Percentiles rank a stretch among this genome's conserved stretches.
These are phyloP conservation scores for Fusarium torreyae DNA, from an alignment of 2,329 filamentous ascomycete genomes.

Conservation along the genomic window DNA sequence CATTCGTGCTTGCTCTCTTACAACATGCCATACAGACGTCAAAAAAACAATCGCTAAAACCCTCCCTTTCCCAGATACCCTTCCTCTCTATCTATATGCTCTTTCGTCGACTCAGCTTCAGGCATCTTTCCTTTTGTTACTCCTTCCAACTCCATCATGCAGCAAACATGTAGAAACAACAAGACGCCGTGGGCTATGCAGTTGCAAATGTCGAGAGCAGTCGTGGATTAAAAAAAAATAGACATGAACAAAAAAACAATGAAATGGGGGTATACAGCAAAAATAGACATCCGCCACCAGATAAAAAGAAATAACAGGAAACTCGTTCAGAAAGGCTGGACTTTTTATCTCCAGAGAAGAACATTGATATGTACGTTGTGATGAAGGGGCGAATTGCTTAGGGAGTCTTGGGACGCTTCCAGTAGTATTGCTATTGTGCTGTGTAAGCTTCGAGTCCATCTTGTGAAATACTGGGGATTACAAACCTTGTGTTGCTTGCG, in stretches of 20 bases:
- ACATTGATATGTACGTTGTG: constrained; percentile 30
- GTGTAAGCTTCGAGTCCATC: constrained; percentile 32
- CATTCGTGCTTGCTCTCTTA: constrained; percentile 28
- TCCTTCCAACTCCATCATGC: constrained; percentile 43
- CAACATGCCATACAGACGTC: constrained; percentile 25
- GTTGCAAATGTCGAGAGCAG: constrained; percentile 32
- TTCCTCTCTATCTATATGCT: constrained; percentile 17
- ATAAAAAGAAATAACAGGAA: constrained; percentile 12
- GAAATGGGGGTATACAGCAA: constrained; percentile 47
- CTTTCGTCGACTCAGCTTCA: neutral
- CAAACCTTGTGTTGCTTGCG: constrained; percentile 97
- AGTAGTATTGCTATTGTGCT: constrained; percentile 74
- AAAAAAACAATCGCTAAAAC: constrained; percentile 16
- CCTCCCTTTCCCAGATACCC: constrained; percentile 4
- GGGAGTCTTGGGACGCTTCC: constrained; percentile 75
- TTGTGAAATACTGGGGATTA: neutral
- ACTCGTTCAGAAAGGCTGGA: constrained; percentile 20
- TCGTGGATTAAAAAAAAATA: constrained; percentile 22
- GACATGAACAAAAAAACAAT: constrained; percentile 12
- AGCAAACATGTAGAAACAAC: constrained; percentile 42
- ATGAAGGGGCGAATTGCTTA: constrained; percentile 51
- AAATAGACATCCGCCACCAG: constrained; percentile 38
- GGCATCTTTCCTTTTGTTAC: constrained; percentile 8
- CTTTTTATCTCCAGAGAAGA: constrained; percentile 20
- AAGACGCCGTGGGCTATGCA: constrained; percentile 50